phyloP scores from a whole-genome alignment of 352 stramenopile genomes.

The Phytophthora nicotianae region DNA sequence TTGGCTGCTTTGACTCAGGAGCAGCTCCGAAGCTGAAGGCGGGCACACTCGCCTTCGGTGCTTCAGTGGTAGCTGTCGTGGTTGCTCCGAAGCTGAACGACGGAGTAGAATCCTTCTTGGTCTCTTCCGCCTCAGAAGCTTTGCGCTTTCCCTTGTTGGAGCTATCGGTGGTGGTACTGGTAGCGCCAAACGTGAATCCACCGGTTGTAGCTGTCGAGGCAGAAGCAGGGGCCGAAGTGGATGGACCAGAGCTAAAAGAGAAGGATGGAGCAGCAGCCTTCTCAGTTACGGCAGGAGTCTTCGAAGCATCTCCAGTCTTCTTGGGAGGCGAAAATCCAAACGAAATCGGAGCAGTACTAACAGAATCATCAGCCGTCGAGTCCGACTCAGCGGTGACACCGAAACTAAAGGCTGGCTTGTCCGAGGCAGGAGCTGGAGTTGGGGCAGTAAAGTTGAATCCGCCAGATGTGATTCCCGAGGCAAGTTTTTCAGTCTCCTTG shows the following conservation, averaged over 20 bases:
- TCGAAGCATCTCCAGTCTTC: constrained; percentile 17
- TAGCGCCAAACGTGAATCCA: constrained; percentile 35
- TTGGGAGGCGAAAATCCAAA: constrained; percentile 42
- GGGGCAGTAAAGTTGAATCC: constrained; percentile 32
- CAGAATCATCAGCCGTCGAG: constrained; percentile 7
- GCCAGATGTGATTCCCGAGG: constrained; percentile 9
- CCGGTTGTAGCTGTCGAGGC: constrained; percentile 1
- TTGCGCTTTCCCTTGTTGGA: constrained; percentile 36
- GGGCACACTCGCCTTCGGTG: constrained; percentile 5
- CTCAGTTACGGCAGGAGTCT: constrained; percentile 9
- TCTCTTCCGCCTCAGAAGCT: constrained; percentile 17
- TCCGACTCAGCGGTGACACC: constrained; percentile 8
- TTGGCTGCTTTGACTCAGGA: constrained; percentile 12
- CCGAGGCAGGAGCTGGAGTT: constrained; percentile 4
- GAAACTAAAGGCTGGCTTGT: constrained; percentile 22
- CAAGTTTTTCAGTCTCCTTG: constrained; percentile 23
- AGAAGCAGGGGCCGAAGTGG: background rate
- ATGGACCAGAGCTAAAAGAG: constrained; percentile 31
- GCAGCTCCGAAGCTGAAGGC: constrained; percentile 42
- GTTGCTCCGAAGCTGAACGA: constrained; percentile 32
- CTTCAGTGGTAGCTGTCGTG: background rate
- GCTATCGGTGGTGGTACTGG: constrained; percentile 10
- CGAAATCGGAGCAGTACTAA: constrained; percentile 25
- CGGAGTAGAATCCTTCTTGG: constrained; percentile 11
- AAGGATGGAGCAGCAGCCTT: constrained; percentile 34